A percentile compares a stretch with the other conserved stretches of the same genome.
These are phyloP conservation scores for Naganishia sp. DNA, from an alignment of 1,284 basidiomycete species.

Conservation along the genomic window DNA sequence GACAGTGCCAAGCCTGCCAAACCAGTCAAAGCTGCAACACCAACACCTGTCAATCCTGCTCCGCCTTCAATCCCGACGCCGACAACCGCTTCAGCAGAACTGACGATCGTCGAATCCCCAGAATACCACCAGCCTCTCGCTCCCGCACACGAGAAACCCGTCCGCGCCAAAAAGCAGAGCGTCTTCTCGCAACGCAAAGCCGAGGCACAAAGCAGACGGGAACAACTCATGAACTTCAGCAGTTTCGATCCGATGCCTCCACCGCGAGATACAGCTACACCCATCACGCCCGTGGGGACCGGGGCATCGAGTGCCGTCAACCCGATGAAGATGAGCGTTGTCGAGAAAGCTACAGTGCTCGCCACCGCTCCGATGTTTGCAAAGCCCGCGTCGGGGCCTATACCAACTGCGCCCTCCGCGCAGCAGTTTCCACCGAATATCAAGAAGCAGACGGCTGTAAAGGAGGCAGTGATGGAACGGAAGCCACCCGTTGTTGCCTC, in stretches of 20 bases:
- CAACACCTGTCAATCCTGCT: background rate
- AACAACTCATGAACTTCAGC: conserved; percentile 20
- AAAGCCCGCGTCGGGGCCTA: background rate
- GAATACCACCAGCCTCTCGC: conserved; percentile 28
- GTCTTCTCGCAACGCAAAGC: conserved; percentile 30
- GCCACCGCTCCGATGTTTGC: background rate
- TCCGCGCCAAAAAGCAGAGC: conserved; percentile 14
- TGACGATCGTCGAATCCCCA: conserved; percentile 3
- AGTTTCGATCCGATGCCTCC: conserved; percentile 16
- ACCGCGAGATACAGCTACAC: background rate
- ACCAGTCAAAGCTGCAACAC: background rate
- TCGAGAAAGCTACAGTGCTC: conserved; percentile 1
- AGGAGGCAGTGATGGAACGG: conserved; percentile 17
- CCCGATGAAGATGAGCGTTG: conserved; percentile 18
- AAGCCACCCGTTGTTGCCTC: background rate
- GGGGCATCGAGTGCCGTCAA: background rate
- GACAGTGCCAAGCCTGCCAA: background rate
- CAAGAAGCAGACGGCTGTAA: conserved; percentile 1
- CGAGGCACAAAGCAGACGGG: conserved; percentile 4
- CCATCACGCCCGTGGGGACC: background rate
- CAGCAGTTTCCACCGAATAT: conserved; percentile 10
- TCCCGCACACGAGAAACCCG: conserved; percentile 12
- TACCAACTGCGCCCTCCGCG: conserved; percentile 4
- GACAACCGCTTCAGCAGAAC: background rate
- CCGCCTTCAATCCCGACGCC: background rate